Base-by-base conservation (phyloP, 2,329 filamentous ascomycete species). In the Cladophialophora chaetospira region DNA sequence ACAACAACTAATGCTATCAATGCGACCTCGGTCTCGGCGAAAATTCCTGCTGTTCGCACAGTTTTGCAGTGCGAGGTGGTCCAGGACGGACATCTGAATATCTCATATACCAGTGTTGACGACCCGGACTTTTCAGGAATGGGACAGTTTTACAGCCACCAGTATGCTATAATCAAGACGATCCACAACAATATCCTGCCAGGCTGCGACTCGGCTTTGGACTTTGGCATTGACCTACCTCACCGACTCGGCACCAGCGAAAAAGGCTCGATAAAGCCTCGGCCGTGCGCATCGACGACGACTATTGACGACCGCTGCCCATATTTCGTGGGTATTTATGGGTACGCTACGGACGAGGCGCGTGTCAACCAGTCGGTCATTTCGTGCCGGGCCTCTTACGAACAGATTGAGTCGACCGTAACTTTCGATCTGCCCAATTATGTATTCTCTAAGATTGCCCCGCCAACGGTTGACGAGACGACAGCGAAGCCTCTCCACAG, bases 341-440 rank as follows among this genome's bases (percentile, higher is more conserved):
- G 43, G 10, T 46, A 46, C 25, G 43, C 43, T 13, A 46, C 23
- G 23, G 23, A 46, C 43, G 25, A n/a, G 13, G 28, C 23, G 5
- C 29, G 26, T 17, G 19, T 46, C 43, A 46, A 46, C 13, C 23
- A 46, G 15, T 28, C 43, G 0, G 43, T 46, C 21, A 13, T 46
- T 2, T 31, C 25, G 3, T 46, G 43, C 43, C 26, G 19, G 28
- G 43, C 29, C 13, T 26, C 21, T 10, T 46, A 46, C 25, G 43
- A 46, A 46, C 23, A 46, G 29, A 25, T 46, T 25, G 4, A 26
- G 15, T 15, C 43, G n/a, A 46, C 43, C n/a, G 28, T 13, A 19
- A 28, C 43, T 4, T 46, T 46, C 19, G 43, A 46, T 13, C 19
- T 46, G n/a, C 43, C 43, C n/a, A 46, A 10, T 13, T 46, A 31